These are phyloP conservation scores for Globisporangium paddicum DNA, from an alignment of 352 stramenopile genomes.

Conservation along the genomic window DNA sequence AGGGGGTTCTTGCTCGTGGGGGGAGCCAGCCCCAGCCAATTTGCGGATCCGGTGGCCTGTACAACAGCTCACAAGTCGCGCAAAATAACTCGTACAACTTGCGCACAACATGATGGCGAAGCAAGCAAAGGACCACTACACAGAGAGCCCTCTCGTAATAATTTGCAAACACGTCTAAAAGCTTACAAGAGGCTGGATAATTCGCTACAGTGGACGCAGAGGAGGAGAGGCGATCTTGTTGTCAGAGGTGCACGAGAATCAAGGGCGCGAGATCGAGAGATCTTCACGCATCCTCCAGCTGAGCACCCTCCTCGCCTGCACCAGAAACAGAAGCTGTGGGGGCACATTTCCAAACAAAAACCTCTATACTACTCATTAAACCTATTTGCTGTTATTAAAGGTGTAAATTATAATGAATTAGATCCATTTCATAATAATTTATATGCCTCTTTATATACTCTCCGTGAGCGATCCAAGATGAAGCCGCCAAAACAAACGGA, in stretches of 20 bases:
- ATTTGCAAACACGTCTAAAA: neutral
- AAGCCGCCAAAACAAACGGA: too few relatives aligned
- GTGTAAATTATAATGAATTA: too few relatives aligned
- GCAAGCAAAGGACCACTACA: neutral
- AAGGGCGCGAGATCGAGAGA: neutral
- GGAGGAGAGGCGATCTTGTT: slow-evolving; percentile 12
- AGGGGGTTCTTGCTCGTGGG: too few relatives aligned
- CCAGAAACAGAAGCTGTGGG: slow-evolving; percentile 8
- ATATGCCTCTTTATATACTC: too few relatives aligned
- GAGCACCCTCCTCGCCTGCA: neutral
- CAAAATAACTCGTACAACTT: too few relatives aligned
- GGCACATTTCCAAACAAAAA: slow-evolving; percentile 8
- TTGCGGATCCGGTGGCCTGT: too few relatives aligned
- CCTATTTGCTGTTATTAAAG: neutral
- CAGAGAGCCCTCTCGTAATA: neutral
- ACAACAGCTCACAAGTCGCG: too few relatives aligned
- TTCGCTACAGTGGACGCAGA: neutral
- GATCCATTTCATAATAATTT: too few relatives aligned
- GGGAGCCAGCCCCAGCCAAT: too few relatives aligned
- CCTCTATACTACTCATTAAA: neutral
- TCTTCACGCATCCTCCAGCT: neutral
- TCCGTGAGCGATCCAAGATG: too few relatives aligned
- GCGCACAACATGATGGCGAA: neutral
- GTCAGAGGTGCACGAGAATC: neutral
- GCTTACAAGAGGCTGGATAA: neutral